Percentiles rank a stretch among this genome's conserved stretches.
phyloP scores from a whole-genome alignment of 202 grass and related monocot genomes.

The Tripidium arundinaceum region DNA sequence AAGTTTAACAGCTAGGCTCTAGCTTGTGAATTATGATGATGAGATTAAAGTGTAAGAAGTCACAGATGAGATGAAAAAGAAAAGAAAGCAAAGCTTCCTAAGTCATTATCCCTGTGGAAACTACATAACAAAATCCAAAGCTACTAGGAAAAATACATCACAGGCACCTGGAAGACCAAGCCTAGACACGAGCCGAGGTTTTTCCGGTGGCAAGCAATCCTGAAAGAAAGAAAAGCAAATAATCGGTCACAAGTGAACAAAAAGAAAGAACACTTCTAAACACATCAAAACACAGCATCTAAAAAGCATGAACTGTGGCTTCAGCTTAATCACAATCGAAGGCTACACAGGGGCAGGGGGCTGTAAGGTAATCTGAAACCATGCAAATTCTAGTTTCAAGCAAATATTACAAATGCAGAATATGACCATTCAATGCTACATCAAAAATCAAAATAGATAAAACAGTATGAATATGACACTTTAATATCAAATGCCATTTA shows the following conservation, averaged over 20 bases:
- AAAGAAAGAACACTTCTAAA: slow-evolving; percentile 5
- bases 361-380: not conserved
- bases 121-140: not conserved
- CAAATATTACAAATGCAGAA: not conserved
- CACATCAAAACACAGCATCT: not conserved
- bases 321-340: not conserved
- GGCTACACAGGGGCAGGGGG: not conserved
- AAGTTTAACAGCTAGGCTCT: not conserved
- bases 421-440: not conserved
- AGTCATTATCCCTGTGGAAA: not conserved
- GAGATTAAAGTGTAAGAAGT: not conserved
- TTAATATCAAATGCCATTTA: not conserved
- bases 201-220: slow-evolving; percentile 74
- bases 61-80: not conserved
- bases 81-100: not conserved
- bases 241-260: not conserved
- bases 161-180: slow-evolving; percentile 86
- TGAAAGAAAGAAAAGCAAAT: slow-evolving; percentile 37
- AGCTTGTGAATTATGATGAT: slow-evolving; percentile 1
- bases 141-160: not conserved
- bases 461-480: not conserved
- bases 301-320: not conserved
- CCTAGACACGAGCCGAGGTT: slow-evolving; percentile 81
- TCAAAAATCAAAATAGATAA: not conserved
- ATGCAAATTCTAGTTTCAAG: not conserved